Conservation (phyloP, 129 eudicot species). For the Artemisia tridentata region DNA sequence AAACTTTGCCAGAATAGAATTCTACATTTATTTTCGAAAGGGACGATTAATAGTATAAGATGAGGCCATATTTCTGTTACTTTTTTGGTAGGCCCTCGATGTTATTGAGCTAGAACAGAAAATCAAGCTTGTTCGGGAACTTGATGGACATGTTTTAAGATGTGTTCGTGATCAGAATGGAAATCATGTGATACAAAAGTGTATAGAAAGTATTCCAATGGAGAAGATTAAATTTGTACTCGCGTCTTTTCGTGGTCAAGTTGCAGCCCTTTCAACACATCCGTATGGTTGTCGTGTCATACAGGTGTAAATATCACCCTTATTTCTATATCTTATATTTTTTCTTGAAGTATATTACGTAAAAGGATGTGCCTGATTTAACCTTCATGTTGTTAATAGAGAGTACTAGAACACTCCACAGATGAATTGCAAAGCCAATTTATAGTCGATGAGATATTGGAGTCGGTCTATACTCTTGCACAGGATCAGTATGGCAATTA, state of each 20-base stretch:
- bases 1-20: neutral
- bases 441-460: conserved; percentile 72
- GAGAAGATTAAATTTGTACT: conserved; percentile 57
- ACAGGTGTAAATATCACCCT: conserved; percentile 50
- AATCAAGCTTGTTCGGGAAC: conserved; percentile 58
- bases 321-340: neutral
- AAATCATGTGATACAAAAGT: conserved; percentile 84
- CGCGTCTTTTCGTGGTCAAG: conserved; percentile 75
- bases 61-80: neutral
- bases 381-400: conserved; percentile 37
- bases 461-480: conserved; percentile 58
- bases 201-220: conserved; percentile 70
- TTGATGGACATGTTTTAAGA: conserved; percentile 77
- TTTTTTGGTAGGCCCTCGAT: conserved; percentile 65
- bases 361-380: conserved; percentile 7
- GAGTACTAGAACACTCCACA: conserved; percentile 62
- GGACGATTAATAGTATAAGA: neutral
- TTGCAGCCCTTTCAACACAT: conserved; percentile 76
- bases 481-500: conserved; percentile 78
- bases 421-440: conserved; percentile 60
- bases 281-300: conserved; percentile 95
- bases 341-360: neutral
- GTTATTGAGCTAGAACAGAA: conserved; percentile 81
- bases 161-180: conserved; percentile 96
- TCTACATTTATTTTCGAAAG: neutral